A percentile compares a stretch with the other conserved stretches of the same genome.
Evolutionary conservation across 345 rosid genomes (phyloP).

Genomic region (Leavenworthia alabamica): DNA sequence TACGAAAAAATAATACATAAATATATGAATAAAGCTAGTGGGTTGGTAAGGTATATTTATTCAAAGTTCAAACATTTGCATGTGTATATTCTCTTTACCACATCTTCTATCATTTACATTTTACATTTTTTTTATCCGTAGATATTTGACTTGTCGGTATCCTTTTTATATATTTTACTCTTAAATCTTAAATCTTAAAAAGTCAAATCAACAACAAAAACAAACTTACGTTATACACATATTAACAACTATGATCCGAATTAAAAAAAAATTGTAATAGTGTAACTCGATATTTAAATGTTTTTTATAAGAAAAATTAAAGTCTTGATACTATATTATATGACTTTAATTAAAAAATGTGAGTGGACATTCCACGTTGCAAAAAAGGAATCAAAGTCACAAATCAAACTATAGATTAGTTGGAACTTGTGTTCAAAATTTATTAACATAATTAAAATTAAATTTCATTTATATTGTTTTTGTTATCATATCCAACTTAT

Average conservation of each 20-base stretch:
- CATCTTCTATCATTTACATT: neutral
- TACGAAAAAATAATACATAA: too few species aligned
- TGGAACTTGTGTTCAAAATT: neutral
- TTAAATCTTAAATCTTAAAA: too few species aligned
- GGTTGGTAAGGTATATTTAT: conserved; percentile 9
- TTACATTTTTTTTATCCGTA: neutral
- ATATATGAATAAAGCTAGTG: neutral
- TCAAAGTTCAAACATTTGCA: conserved; percentile 9
- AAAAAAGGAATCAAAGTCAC: neutral
- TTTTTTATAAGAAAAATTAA: too few species aligned
- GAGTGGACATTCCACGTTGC: neutral
- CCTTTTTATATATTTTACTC: too few species aligned
- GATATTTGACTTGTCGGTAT: neutral
- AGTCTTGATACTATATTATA: too few species aligned
- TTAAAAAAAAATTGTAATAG: too few species aligned
- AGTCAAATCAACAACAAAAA: too few species aligned
- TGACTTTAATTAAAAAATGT: too few species aligned
- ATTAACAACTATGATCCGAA: neutral
- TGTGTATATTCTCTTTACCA: conserved; percentile 11
- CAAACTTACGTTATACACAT: too few species aligned
- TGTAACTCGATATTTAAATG: neutral
- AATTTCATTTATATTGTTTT: neutral
- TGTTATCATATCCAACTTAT: neutral
- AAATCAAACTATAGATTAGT: neutral
- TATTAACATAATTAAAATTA: neutral